Conservation (phyloP, 169 alveolate species). For the Plasmodium malariae region DNA sequence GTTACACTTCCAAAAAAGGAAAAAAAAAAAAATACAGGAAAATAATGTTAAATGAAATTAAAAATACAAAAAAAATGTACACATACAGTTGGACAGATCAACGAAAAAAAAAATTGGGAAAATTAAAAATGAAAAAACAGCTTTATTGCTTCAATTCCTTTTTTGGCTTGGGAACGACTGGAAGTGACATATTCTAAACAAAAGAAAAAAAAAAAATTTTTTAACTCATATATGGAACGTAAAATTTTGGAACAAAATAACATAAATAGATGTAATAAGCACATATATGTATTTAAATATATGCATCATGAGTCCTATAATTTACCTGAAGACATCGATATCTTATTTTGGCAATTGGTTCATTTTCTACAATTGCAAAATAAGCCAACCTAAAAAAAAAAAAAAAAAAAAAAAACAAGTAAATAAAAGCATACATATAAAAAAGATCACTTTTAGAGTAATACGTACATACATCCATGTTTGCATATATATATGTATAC, state of each 20-base stretch:
- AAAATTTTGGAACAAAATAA: no score
- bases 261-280: not conserved
- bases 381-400: constrained; percentile 86
- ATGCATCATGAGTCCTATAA: not conserved
- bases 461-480: not conserved
- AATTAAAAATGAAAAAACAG: not conserved
- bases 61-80: not conserved
- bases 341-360: constrained; percentile 88
- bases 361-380: constrained; percentile 93
- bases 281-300: no score
- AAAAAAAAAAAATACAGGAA: constrained; percentile 4
- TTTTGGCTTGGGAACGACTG: constrained; percentile 42
- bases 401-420: not conserved
- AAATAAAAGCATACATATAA: not conserved
- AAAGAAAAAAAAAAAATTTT: constrained; percentile 20
- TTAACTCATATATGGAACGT: no score
- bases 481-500: not conserved
- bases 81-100: not conserved
- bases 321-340: constrained; percentile 89
- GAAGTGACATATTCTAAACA: constrained; percentile 69
- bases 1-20: not conserved
- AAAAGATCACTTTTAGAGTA: not conserved
- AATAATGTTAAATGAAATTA: constrained; percentile 1
- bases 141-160: constrained; percentile 29
- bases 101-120: constrained; percentile 2